phyloP scores from a whole-genome alignment of 2,329 filamentous ascomycete genomes.

The Sclerotiophoma versabilis region DNA sequence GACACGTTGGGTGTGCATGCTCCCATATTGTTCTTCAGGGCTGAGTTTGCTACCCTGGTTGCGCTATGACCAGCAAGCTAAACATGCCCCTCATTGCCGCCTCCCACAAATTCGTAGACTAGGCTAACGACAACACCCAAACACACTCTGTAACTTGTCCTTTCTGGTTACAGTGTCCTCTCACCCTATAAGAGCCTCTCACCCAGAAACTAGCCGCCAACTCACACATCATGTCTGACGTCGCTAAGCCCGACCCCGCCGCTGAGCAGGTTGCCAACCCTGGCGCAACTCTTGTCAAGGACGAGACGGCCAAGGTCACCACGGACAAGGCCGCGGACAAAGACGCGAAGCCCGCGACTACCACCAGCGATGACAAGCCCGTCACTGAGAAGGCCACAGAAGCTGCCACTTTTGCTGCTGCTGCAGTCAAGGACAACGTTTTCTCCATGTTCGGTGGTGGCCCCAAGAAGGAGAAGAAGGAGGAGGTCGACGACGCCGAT shows the following conservation, averaged over 20 bases:
- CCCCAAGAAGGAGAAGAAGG: slow-evolving; percentile 93
- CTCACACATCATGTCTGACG: slow-evolving; percentile 45
- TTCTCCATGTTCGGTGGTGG: slow-evolving; percentile 99
- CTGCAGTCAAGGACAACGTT: slow-evolving; percentile 65
- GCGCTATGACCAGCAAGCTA: not conserved
- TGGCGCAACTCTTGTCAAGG: slow-evolving; percentile 50
- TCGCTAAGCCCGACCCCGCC: slow-evolving; percentile 51
- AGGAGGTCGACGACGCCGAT: slow-evolving; percentile 71
- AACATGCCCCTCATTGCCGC: slow-evolving; percentile 31
- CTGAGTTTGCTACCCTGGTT: slow-evolving; percentile 4
- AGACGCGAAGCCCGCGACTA: slow-evolving; percentile 24
- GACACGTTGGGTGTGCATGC: not conserved
- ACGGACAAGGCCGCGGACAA: slow-evolving; percentile 46
- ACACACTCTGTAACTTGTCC: slow-evolving; percentile 23
- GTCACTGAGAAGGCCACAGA: slow-evolving; percentile 49
- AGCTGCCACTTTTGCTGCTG: slow-evolving; percentile 43
- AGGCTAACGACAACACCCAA: slow-evolving; percentile 29
- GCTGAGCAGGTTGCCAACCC: slow-evolving; percentile 49
- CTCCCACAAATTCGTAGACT: slow-evolving; percentile 34
- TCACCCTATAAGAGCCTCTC: slow-evolving; percentile 9
- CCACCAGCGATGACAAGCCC: slow-evolving; percentile 60
- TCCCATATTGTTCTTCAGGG: not conserved
- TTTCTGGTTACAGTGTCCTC: slow-evolving; percentile 5
- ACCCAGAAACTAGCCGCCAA: slow-evolving; percentile 3
- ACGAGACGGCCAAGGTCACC: slow-evolving; percentile 55